Conservation (phyloP, 2,329 filamentous ascomycete genomes). For the Onygenales sp. region DNA sequence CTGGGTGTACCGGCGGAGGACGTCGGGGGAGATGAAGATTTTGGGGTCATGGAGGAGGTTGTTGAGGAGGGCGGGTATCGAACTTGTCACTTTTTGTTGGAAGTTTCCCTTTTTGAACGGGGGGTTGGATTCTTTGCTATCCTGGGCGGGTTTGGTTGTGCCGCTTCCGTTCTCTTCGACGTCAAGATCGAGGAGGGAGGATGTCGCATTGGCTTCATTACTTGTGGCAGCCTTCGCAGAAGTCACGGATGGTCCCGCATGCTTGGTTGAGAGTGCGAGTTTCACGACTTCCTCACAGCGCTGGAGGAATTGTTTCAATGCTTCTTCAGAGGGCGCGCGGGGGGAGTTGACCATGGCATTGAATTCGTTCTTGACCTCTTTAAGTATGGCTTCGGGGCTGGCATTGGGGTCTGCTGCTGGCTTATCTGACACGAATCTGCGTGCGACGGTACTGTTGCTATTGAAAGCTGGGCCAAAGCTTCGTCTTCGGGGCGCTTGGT, state of each 20-base stretch:
- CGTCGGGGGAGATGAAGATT: conserved; percentile 66
- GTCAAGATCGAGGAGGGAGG: conserved; percentile 32
- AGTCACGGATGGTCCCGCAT: conserved; percentile 9
- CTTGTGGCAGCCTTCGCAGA: conserved; percentile 9
- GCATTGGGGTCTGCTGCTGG: not conserved
- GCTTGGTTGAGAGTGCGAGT: conserved; percentile 19
- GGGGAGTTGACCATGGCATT: conserved; percentile 20
- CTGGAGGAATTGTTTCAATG: conserved; percentile 24
- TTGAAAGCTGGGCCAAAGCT: not conserved
- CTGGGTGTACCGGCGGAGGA: conserved; percentile 66
- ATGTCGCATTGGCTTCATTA: conserved; percentile 27
- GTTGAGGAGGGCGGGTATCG: conserved; percentile 51
- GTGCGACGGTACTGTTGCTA: not conserved
- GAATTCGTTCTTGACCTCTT: conserved; percentile 16
- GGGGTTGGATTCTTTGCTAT: conserved; percentile 16
- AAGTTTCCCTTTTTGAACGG: conserved; percentile 19
- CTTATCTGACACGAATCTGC: not conserved
- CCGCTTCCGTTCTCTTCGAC: conserved; percentile 3
- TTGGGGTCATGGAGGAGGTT: conserved; percentile 62
- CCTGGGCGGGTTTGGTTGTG: conserved; percentile 16
- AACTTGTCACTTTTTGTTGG: conserved; percentile 28
- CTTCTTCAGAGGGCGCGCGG: conserved; percentile 25
- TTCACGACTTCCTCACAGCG: conserved; percentile 26
- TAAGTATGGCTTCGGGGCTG: conserved; percentile 20
- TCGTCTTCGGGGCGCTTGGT: not conserved